Conservation (phyloP, 352 stramenopile species). For the Peronosclerospora sorghi region DNA sequence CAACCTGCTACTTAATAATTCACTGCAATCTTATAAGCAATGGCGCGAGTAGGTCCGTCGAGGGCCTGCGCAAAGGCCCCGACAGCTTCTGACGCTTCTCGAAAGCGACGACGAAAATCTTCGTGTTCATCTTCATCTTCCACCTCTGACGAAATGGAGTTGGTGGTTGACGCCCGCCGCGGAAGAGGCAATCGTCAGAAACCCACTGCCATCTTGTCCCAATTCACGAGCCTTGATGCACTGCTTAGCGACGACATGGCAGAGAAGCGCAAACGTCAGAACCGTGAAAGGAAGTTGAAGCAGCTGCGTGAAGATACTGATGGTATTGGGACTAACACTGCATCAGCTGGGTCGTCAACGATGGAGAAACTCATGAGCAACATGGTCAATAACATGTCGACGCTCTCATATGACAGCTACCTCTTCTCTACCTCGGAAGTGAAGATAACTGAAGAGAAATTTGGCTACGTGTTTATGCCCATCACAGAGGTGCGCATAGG, state of each 20-base stretch:
- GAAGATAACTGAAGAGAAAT: constrained; percentile 46
- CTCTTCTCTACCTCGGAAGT: constrained; percentile 36
- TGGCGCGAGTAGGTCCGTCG: constrained; percentile 4
- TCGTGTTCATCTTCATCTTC: constrained; percentile 11
- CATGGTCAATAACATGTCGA: constrained; percentile 64
- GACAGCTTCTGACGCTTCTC: not conserved
- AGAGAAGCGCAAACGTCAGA: constrained; percentile 47
- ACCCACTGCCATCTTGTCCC: constrained; percentile 29
- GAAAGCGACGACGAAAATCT: constrained; percentile 4
- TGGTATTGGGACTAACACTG: constrained; percentile 3
- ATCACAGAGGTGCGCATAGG: constrained; percentile 33
- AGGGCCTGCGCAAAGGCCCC: constrained; percentile 5
- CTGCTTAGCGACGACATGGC: constrained; percentile 50
- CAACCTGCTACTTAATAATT: too few species aligned
- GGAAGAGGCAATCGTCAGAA: constrained; percentile 24
- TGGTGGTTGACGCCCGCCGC: constrained; percentile 35
- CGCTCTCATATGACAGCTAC: constrained; percentile 48
- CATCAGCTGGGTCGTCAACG: constrained; percentile 16
- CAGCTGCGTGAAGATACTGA: constrained; percentile 44
- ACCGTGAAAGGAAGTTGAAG: constrained; percentile 42
- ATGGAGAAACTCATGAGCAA: constrained; percentile 53
- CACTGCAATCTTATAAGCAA: too few species aligned
- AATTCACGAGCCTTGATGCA: constrained; percentile 71
- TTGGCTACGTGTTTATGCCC: constrained; percentile 73
- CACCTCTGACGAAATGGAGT: constrained; percentile 26